These are phyloP conservation scores for Tylopilus intermedius DNA, from an alignment of 768 basidiomycete species.

Conservation along the genomic window DNA sequence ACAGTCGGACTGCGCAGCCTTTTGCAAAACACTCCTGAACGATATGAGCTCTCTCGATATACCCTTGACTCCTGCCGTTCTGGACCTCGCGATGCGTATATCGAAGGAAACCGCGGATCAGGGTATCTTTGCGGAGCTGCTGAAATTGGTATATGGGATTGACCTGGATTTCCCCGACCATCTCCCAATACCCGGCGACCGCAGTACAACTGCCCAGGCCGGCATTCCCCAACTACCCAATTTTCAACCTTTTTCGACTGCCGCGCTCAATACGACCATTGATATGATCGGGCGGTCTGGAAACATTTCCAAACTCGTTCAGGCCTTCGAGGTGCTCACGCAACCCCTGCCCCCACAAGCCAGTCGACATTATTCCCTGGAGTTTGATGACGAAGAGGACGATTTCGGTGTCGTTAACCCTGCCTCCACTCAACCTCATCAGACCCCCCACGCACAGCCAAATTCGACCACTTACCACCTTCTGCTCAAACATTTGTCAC, in stretches of 20 bases:
- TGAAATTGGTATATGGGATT: constrained; percentile 70
- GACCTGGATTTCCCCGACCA: constrained; percentile 74
- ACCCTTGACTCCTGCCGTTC: constrained; percentile 51
- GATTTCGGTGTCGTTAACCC: constrained; percentile 44
- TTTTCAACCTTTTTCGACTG: constrained; percentile 52
- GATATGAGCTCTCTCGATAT: constrained; percentile 53
- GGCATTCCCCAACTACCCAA: constrained; percentile 12
- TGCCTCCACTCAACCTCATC: constrained; percentile 31
- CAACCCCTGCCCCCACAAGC: constrained; percentile 56
- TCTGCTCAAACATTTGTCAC: constrained; percentile 55
- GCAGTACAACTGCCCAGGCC: not conserved
- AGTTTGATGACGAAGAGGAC: constrained; percentile 67
- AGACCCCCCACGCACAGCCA: constrained; percentile 44
- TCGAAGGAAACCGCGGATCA: constrained; percentile 57
- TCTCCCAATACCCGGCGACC: constrained; percentile 34
- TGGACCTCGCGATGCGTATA: constrained; percentile 66
- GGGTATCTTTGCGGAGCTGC: constrained; percentile 51
- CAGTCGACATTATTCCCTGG: constrained; percentile 40
- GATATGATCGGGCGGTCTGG: constrained; percentile 62
- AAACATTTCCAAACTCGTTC: constrained; percentile 61
- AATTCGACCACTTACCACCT: constrained; percentile 65
- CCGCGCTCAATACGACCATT: constrained; percentile 68
- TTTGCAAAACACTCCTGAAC: constrained; percentile 47
- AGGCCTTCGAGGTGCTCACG: constrained; percentile 75
- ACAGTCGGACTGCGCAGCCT: constrained; percentile 39